Conservation (phyloP, 2,329 filamentous ascomycete species). For the Cladosporium sp. region DNA sequence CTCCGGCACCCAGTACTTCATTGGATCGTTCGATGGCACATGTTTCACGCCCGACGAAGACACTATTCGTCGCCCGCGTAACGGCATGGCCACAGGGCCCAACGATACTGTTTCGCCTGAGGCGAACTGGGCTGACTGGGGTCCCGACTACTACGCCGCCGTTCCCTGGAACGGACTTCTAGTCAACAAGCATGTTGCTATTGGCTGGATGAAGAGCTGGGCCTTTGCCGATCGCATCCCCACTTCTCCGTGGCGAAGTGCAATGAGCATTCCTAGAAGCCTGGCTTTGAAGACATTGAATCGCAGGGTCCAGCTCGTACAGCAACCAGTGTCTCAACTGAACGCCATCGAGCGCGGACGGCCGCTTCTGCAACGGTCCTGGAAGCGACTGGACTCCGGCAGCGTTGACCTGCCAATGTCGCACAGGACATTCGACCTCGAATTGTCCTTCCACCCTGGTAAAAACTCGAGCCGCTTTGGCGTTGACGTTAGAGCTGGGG, state of each 20-base stretch:
- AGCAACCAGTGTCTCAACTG: no score
- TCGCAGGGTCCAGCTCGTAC: no score
- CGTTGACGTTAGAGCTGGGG: no score
- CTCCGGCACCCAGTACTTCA: not conserved
- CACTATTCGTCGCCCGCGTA: not conserved
- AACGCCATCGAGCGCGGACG: no score
- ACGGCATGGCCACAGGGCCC: not conserved
- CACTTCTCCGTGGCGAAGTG: not conserved
- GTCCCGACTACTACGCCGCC: not conserved
- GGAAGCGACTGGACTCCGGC: no score
- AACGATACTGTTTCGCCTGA: not conserved
- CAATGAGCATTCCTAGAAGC: no score
- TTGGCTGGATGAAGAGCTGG: not conserved
- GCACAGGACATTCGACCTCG: no score
- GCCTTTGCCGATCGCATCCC: not conserved
- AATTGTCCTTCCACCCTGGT: no score
- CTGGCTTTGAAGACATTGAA: no score
- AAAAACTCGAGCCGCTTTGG: no score
- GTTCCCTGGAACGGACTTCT: conserved; percentile 1
- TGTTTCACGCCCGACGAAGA: not conserved
- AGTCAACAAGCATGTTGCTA: not conserved
- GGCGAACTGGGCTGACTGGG: not conserved
- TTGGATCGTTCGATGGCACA: not conserved
- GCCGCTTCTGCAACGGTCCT: no score
- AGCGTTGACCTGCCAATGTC: no score